A percentile compares a stretch with the other conserved stretches of the same genome.
These are phyloP conservation scores for Bullera alba DNA, from an alignment of 768 basidiomycete genomes.

Conservation along the genomic window DNA sequence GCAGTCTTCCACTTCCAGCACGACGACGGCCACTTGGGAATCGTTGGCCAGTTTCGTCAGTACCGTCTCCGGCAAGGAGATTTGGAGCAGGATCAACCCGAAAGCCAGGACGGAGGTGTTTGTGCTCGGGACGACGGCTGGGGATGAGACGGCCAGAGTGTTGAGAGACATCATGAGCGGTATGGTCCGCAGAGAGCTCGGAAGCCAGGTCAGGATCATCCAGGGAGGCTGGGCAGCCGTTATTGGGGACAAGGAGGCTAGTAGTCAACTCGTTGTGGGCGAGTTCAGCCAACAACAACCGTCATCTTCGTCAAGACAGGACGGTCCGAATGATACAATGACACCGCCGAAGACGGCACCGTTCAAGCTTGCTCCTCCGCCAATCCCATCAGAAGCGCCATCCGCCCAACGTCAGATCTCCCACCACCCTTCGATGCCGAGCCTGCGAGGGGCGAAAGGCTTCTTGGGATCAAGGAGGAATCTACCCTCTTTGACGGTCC, in stretches of 20 bases:
- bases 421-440: constrained; percentile 36
- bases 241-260: not conserved
- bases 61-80: constrained; percentile 62
- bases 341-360: constrained; percentile 53
- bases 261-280: constrained; percentile 7
- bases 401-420: constrained; percentile 7
- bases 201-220: constrained; percentile 15
- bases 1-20: constrained; percentile 10
- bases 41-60: constrained; percentile 74
- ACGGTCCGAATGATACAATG: constrained; percentile 55
- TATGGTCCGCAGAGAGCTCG: constrained; percentile 7
- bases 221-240: constrained; percentile 34
- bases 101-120: constrained; percentile 46
- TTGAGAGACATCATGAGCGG: constrained; percentile 12
- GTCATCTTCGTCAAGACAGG: constrained; percentile 29
- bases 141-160: constrained; percentile 20
- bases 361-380: constrained; percentile 31
- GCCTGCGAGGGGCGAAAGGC: constrained; percentile 51
- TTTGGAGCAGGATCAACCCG: constrained; percentile 75
- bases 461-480: constrained; percentile 54
- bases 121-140: constrained; percentile 14
- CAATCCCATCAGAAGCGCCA: constrained; percentile 10
- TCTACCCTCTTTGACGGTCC: constrained; percentile 39
- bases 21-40: constrained; percentile 48
- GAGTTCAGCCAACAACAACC: constrained; percentile 3